phyloP scores from a whole-genome alignment of 768 basidiomycete species.

The Serendipita vermifera region DNA sequence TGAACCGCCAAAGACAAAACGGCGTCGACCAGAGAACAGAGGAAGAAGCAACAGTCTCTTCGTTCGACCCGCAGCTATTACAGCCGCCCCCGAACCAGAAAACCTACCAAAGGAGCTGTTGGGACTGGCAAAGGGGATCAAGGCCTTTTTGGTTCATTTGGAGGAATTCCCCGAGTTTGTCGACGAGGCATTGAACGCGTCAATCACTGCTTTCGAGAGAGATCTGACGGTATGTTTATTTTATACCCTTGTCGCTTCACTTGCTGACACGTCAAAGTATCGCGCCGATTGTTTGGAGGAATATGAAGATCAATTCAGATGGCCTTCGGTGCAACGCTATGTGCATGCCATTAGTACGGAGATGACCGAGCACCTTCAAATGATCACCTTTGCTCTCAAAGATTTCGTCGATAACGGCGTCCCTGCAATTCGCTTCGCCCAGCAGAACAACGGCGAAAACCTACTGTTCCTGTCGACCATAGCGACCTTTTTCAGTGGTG shows the following conservation, averaged over 20 bases:
- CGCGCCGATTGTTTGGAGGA: slow-evolving; percentile 9
- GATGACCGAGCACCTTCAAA: slow-evolving; percentile 52
- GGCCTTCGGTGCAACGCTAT: slow-evolving; percentile 59
- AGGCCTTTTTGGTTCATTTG: slow-evolving; percentile 52
- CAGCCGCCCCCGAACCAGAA: slow-evolving; percentile 48
- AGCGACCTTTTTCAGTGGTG: slow-evolving; percentile 65
- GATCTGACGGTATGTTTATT: slow-evolving; percentile 44
- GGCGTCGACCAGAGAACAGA: slow-evolving; percentile 23
- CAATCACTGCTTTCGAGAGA: slow-evolving; percentile 52
- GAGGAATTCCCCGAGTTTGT: slow-evolving; percentile 60
- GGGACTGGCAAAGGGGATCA: slow-evolving; percentile 49
- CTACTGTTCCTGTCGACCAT: slow-evolving; percentile 63
- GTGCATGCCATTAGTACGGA: slow-evolving; percentile 31
- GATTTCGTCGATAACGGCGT: slow-evolving; percentile 72
- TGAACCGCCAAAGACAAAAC: slow-evolving; percentile 21
- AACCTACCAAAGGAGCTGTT: slow-evolving; percentile 54
- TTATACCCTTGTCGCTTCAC: not conserved
- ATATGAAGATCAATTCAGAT: slow-evolving; percentile 50
- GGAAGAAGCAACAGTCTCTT: not conserved
- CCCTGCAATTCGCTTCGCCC: slow-evolving; percentile 61
- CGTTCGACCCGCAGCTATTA: slow-evolving; percentile 27
- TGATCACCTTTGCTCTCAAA: slow-evolving; percentile 49
- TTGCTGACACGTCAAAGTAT: not conserved
- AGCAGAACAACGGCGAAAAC: slow-evolving; percentile 57
- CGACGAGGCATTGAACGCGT: slow-evolving; percentile 56